Evolutionary conservation across 305 asterid genomes (phyloP).

Genomic region (Vinca major): DNA sequence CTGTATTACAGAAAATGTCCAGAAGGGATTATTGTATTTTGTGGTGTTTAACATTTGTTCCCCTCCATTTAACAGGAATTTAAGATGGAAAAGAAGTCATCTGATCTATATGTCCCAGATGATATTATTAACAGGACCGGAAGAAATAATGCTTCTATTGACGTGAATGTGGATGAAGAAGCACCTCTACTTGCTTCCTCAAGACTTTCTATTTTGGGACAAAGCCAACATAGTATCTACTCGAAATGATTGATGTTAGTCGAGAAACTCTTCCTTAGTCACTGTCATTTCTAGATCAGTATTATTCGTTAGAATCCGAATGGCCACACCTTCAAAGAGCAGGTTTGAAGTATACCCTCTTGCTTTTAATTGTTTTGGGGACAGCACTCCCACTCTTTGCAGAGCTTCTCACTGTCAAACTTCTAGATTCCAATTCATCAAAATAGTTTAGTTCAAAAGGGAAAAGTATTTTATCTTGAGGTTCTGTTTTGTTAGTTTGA

Average conservation of each 20-base stretch:
- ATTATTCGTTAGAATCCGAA: slow-evolving; percentile 3
- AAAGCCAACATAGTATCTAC: slow-evolving; percentile 21
- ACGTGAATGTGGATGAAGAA: slow-evolving; percentile 21
- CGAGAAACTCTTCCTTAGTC: slow-evolving; percentile 6
- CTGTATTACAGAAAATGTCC: not conserved
- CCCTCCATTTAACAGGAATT: slow-evolving; percentile 9
- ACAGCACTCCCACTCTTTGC: slow-evolving; percentile 4
- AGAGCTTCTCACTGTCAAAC: slow-evolving; percentile 8
- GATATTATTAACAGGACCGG: slow-evolving; percentile 12
- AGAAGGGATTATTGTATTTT: not conserved
- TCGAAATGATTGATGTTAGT: slow-evolving; percentile 9
- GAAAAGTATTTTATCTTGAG: not conserved
- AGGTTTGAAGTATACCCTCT: slow-evolving; percentile 11
- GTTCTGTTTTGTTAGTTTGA: not conserved
- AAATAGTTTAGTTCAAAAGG: not conserved
- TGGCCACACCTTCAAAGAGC: slow-evolving; percentile 4
- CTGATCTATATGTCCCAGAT: slow-evolving; percentile 22
- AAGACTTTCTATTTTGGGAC: slow-evolving; percentile 20
- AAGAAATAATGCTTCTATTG: slow-evolving; percentile 14
- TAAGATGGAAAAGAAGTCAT: slow-evolving; percentile 28
- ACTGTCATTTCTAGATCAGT: slow-evolving; percentile 1
- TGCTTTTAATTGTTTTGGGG: slow-evolving; percentile 9
- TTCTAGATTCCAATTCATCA: slow-evolving; percentile 10
- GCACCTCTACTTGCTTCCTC: slow-evolving; percentile 24
- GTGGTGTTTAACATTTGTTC: not conserved